These are phyloP conservation scores for Colletotrichum theobromicola DNA, from an alignment of 2,329 filamentous ascomycete genomes.

Conservation along the genomic window DNA sequence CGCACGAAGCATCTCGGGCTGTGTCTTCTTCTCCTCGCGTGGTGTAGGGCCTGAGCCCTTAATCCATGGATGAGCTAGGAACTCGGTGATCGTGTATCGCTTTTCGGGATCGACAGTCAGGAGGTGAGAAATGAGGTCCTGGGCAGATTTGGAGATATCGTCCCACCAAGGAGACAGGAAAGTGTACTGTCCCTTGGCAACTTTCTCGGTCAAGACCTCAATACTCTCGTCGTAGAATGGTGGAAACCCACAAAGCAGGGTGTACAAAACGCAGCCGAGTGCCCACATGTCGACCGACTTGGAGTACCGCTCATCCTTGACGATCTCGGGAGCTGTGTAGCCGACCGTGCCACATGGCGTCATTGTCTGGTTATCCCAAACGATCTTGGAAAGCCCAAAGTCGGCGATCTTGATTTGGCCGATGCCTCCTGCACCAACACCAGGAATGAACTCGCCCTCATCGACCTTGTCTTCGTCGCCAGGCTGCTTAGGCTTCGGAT, in stretches of 20 bases:
- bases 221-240: slow-evolving; percentile 99
- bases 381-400: slow-evolving; percentile 95
- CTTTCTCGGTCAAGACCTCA: slow-evolving; percentile 95
- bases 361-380: slow-evolving; percentile 98
- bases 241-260: slow-evolving; percentile 94
- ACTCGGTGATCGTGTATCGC: slow-evolving; percentile 91
- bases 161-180: slow-evolving; percentile 99
- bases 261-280: slow-evolving; percentile 94
- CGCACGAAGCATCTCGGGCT: slow-evolving; percentile 54
- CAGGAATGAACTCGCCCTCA: slow-evolving; percentile 89
- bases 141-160: slow-evolving; percentile 92
- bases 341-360: slow-evolving; percentile 98
- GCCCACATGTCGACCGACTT: slow-evolving; percentile 99
- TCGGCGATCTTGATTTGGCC: slow-evolving; percentile 97
- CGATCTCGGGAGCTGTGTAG: slow-evolving; percentile 97
- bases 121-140: slow-evolving; percentile 92
- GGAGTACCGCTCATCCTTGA: slow-evolving; percentile 98
- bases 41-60: slow-evolving; percentile 65
- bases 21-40: slow-evolving; percentile 61
- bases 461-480: slow-evolving; percentile 98
- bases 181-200: slow-evolving; percentile 94
- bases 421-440: slow-evolving; percentile 86
- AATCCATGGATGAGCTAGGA: slow-evolving; percentile 95
- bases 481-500: slow-evolving; percentile 79
- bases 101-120: slow-evolving; percentile 94